A percentile compares a stretch with the other conserved stretches of the same genome.
phyloP scores from a whole-genome alignment of 2,329 filamentous ascomycete species.

The Stenocarpella maydis region DNA sequence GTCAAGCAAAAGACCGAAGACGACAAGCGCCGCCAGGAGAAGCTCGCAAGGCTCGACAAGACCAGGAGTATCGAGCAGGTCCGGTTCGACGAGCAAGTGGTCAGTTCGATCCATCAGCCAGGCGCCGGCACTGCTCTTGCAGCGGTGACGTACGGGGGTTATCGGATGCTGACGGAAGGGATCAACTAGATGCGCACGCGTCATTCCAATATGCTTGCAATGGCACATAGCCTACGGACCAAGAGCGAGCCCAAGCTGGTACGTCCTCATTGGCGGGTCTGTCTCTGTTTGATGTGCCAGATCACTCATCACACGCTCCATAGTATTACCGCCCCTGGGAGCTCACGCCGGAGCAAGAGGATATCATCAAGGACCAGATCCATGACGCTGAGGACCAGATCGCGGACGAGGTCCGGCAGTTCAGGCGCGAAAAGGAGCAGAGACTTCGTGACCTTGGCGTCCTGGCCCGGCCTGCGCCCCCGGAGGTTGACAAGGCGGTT shows the following conservation, averaged over 20 bases:
- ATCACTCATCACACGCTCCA: slow-evolving; percentile 26
- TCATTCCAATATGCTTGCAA: slow-evolving; percentile 75
- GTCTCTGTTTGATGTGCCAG: not conserved
- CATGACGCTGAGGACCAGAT: slow-evolving; percentile 70
- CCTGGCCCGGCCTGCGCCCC: slow-evolving; percentile 39
- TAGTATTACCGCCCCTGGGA: slow-evolving; percentile 91
- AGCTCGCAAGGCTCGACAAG: slow-evolving; percentile 67
- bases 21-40: slow-evolving; percentile 71
- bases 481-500: slow-evolving; percentile 47
- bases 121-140: not conserved
- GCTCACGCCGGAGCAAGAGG: slow-evolving; percentile 72
- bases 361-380: slow-evolving; percentile 74
- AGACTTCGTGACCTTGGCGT: slow-evolving; percentile 49
- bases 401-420: slow-evolving; percentile 70
- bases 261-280: slow-evolving; percentile 48
- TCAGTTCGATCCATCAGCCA: slow-evolving; percentile 54
- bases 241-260: slow-evolving; percentile 77
- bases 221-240: slow-evolving; percentile 78
- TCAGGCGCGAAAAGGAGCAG: slow-evolving; percentile 59
- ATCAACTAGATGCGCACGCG: slow-evolving; percentile 73
- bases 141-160: slow-evolving; percentile 39
- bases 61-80: slow-evolving; percentile 75
- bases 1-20: slow-evolving; percentile 77
- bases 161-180: slow-evolving; percentile 10
- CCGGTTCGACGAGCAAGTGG: slow-evolving; percentile 78